These are phyloP conservation scores for Nymphaea colorata DNA, from an alignment of 164 flowering plant genomes.

Conservation along the genomic window DNA sequence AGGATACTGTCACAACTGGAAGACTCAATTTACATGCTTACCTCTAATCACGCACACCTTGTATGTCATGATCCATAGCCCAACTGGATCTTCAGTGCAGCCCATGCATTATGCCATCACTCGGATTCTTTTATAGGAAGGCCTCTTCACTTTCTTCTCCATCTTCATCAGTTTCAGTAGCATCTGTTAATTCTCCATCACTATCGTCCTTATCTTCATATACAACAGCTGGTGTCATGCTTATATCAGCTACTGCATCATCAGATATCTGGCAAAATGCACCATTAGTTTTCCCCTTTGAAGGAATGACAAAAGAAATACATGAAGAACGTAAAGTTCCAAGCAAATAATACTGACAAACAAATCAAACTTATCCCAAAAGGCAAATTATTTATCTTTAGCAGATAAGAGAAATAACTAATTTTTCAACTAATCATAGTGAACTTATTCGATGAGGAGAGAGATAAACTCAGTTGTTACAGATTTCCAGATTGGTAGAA, in stretches of 20 bases:
- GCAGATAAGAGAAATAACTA: not conserved
- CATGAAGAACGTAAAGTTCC: too few relatives aligned
- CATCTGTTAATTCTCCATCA: slow-evolving; percentile 49
- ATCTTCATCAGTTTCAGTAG: slow-evolving; percentile 55
- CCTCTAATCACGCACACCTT: too few relatives aligned
- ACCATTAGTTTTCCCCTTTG: not conserved
- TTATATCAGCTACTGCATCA: slow-evolving; percentile 36
- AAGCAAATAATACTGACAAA: not conserved
- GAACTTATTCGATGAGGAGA: too few relatives aligned
- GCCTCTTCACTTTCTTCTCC: slow-evolving; percentile 17
- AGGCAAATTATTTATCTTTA: not conserved
- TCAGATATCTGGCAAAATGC: slow-evolving; percentile 32
- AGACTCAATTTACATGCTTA: too few relatives aligned
- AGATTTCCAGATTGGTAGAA: too few relatives aligned
- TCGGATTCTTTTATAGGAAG: not conserved
- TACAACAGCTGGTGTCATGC: slow-evolving; percentile 24
- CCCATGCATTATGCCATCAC: too few relatives aligned
- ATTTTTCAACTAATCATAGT: not conserved
- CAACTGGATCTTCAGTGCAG: too few relatives aligned
- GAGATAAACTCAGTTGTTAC: too few relatives aligned
- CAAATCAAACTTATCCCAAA: not conserved
- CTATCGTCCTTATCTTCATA: slow-evolving; percentile 58
- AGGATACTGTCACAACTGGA: too few relatives aligned
- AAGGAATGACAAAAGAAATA: not conserved
- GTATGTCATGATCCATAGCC: too few relatives aligned